Evolutionary conservation across 2,329 filamentous ascomycete genomes (phyloP).

Genomic region (Hirsutella rhossiliensis): DNA sequence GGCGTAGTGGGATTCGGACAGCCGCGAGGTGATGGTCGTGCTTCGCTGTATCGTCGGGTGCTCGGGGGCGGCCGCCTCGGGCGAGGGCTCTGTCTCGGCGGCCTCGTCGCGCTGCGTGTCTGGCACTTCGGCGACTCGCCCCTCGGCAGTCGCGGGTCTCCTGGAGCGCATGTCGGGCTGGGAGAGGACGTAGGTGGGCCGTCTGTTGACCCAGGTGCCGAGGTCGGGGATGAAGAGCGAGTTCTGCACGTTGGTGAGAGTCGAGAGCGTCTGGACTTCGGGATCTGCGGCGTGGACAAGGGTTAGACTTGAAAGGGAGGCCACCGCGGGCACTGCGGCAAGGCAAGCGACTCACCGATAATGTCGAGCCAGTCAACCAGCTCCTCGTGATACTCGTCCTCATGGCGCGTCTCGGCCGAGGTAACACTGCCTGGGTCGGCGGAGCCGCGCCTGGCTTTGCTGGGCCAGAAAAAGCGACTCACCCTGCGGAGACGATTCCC

Average conservation of each 20-base stretch:
- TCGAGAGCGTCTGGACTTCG: conserved; percentile 71
- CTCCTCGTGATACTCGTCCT: conserved; percentile 24
- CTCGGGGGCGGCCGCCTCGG: conserved; percentile 5
- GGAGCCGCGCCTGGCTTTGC: conserved; percentile 1
- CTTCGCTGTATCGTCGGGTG: conserved; percentile 19
- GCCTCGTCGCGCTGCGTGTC: neutral
- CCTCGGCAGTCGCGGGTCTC: conserved; percentile 8
- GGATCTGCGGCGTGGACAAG: conserved; percentile 46
- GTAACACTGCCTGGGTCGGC: neutral
- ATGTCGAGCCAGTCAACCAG: conserved; percentile 28
- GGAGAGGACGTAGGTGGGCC: conserved; percentile 66
- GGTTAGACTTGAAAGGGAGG: conserved; percentile 3
- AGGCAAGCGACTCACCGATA: conserved; percentile 17
- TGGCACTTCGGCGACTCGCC: neutral
- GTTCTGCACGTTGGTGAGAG: conserved; percentile 81
- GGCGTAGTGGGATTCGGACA: conserved; percentile 64
- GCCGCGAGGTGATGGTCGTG: conserved; percentile 52
- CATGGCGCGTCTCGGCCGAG: conserved; percentile 6
- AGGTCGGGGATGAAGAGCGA: conserved; percentile 77
- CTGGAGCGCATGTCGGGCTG: conserved; percentile 19
- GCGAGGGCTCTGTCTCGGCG: neutral
- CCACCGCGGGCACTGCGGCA: too few species aligned
- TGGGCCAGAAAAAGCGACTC: conserved; percentile 2
- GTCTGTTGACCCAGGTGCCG: conserved; percentile 62
- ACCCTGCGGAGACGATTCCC: neutral